These are phyloP conservation scores for Penicillium sp. DNA, from an alignment of 2,329 filamentous ascomycete genomes.

Conservation along the genomic window DNA sequence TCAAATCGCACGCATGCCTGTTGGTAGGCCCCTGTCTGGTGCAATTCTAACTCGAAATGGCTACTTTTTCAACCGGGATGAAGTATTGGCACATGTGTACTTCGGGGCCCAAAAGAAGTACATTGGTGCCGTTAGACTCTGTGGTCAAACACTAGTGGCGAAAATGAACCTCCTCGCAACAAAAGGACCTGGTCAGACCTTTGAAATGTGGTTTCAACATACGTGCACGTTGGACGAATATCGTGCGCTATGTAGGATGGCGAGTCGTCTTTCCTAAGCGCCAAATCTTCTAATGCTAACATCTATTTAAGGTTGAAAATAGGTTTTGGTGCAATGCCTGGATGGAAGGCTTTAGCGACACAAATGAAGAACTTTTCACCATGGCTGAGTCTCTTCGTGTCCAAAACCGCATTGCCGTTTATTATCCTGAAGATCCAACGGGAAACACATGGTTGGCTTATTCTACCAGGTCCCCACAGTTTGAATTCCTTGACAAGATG, in stretches of 20 bases:
- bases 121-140: conserved; percentile 33
- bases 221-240: conserved; percentile 10
- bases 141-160: conserved; percentile 19
- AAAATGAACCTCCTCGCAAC: conserved; percentile 15
- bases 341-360: conserved; percentile 36
- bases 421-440: conserved; percentile 14
- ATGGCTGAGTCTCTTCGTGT: conserved; percentile 29
- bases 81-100: conserved; percentile 30
- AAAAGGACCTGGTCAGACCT: neutral
- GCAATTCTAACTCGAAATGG: neutral
- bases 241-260: no score
- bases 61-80: conserved; percentile 24
- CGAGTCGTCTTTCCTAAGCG: no score
- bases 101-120: conserved; percentile 30
- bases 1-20: conserved; percentile 11
- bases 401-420: conserved; percentile 31
- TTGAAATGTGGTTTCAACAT: neutral
- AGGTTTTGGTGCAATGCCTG: conserved; percentile 28
- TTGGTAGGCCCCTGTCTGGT: neutral
- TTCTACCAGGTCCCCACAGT: conserved; percentile 24
- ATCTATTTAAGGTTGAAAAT: neutral
- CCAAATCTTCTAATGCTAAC: no score
- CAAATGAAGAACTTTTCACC: conserved; percentile 23
- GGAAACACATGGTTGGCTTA: conserved; percentile 31
- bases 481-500: conserved; percentile 24